These are phyloP conservation scores for Protomyces pachydermus DNA, from an alignment of 1,139 yeast species.

Conservation along the genomic window DNA sequence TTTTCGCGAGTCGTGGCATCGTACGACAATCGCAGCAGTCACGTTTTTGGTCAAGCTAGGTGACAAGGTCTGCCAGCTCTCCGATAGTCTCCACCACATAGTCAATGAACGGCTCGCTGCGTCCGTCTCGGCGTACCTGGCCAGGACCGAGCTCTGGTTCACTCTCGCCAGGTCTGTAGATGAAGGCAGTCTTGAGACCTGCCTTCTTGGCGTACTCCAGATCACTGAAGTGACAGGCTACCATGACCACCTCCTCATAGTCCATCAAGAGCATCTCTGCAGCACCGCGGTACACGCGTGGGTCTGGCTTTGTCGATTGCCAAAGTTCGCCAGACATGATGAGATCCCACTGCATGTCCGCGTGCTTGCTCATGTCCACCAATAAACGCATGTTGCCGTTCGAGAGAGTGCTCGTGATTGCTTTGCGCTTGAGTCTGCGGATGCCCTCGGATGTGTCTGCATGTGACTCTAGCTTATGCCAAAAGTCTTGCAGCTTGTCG, in stretches of 20 bases:
- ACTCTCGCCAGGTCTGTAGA: conserved; percentile 28
- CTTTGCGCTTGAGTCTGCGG: conserved; percentile 27
- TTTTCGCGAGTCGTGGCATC: not conserved
- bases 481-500: conserved; percentile 29
- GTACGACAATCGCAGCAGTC: not conserved
- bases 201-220: conserved; percentile 30
- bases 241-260: conserved; percentile 31
- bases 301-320: conserved; percentile 31
- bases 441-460: conserved; percentile 30
- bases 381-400: conserved; percentile 32
- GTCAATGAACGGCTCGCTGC: conserved; percentile 8
- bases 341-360: conserved; percentile 31
- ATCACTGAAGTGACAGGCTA: conserved; percentile 32
- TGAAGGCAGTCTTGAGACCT: conserved; percentile 32
- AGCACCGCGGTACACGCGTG: conserved; percentile 32
- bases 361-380: conserved; percentile 33
- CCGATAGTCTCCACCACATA: conserved; percentile 6
- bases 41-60: not conserved
- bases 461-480: conserved; percentile 32
- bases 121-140: not conserved
- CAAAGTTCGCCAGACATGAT: conserved; percentile 32
- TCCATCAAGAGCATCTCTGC: conserved; percentile 28
- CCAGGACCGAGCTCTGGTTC: not conserved
- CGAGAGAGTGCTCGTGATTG: conserved; percentile 31
- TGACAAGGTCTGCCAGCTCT: conserved; percentile 7